A percentile compares a stretch with the other conserved stretches of the same genome.
Evolutionary conservation across 2,329 filamentous ascomycete species (phyloP).

Genomic region (Zymoseptoria passerinii): DNA sequence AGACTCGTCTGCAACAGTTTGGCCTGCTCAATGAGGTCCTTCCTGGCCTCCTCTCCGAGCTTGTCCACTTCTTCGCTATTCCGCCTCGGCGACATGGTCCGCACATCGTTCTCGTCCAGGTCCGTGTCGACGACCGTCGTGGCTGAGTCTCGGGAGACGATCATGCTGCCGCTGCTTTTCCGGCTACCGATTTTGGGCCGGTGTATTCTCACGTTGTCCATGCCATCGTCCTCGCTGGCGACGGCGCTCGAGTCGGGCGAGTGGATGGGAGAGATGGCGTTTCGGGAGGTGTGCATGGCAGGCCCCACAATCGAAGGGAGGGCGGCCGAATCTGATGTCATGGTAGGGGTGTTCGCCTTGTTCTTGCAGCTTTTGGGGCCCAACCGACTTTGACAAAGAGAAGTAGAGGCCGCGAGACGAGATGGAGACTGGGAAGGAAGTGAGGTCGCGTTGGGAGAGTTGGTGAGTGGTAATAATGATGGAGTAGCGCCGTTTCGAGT

Average conservation of each 20-base stretch:
- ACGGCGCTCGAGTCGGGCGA: constrained; percentile 26
- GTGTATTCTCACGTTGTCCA: constrained; percentile 20
- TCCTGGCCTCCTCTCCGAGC: constrained; percentile 72
- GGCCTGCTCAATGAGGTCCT: constrained; percentile 64
- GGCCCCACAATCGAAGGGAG: constrained; percentile 20
- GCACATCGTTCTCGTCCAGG: constrained; percentile 69
- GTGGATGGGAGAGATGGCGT: constrained; percentile 13
- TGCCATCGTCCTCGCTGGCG: constrained; percentile 26
- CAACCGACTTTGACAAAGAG: background rate
- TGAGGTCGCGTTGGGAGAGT: background rate
- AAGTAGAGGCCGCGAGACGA: background rate
- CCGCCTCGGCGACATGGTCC: constrained; percentile 87
- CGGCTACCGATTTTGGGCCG: constrained; percentile 62
- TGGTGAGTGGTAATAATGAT: background rate
- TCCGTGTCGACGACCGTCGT: constrained; percentile 61
- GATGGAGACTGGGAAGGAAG: background rate
- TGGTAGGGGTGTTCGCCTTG: constrained; percentile 1
- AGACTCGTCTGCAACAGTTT: constrained; percentile 83
- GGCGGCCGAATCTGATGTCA: constrained; percentile 14
- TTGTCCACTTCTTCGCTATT: constrained; percentile 86
- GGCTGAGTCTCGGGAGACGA: constrained; percentile 54
- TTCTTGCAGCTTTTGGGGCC: background rate
- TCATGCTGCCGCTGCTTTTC: constrained; percentile 71
- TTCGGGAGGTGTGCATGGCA: constrained; percentile 8
- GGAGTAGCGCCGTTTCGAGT: background rate